Conservation (phyloP, 768 basidiomycete species). For the Panaeolus papilionaceus region DNA sequence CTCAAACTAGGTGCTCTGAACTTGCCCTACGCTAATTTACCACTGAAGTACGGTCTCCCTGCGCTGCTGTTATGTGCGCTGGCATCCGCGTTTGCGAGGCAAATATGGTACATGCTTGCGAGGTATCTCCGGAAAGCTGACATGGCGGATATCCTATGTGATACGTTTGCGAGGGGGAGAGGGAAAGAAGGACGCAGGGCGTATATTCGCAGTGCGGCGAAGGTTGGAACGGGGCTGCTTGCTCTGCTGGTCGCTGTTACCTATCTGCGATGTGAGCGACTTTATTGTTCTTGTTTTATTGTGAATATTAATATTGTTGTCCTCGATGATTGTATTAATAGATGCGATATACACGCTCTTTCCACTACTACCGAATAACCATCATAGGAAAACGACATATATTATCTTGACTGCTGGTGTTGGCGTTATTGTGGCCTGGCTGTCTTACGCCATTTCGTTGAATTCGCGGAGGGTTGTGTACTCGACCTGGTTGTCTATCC, state of each 20-base stretch:
- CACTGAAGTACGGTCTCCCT: constrained; percentile 57
- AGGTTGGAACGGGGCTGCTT: constrained; percentile 49
- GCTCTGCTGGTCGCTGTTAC: constrained; percentile 60
- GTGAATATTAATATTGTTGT: background rate
- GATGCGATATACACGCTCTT: constrained; percentile 61
- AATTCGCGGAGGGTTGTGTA: constrained; percentile 59
- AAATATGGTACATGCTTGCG: constrained; percentile 81
- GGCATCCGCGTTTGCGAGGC: constrained; percentile 65
- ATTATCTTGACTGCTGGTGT: constrained; percentile 47
- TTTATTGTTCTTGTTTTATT: constrained; percentile 13
- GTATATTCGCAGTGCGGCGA: constrained; percentile 50
- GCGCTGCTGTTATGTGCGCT: constrained; percentile 58
- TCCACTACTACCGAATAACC: constrained; percentile 48
- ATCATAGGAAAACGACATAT: constrained; percentile 38
- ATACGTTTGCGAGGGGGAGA: constrained; percentile 62
- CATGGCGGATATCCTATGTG: constrained; percentile 68
- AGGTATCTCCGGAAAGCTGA: constrained; percentile 71
- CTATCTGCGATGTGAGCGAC: constrained; percentile 68
- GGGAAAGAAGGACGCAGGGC: constrained; percentile 55
- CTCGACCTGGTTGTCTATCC: constrained; percentile 64
- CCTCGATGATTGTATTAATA: constrained; percentile 29
- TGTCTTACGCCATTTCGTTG: constrained; percentile 62
- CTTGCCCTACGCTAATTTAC: constrained; percentile 52
- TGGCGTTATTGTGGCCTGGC: constrained; percentile 50
- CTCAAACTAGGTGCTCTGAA: constrained; percentile 76